Evolutionary conservation across 305 asterid species (phyloP).

Genomic region (Coffea humblotiana): DNA sequence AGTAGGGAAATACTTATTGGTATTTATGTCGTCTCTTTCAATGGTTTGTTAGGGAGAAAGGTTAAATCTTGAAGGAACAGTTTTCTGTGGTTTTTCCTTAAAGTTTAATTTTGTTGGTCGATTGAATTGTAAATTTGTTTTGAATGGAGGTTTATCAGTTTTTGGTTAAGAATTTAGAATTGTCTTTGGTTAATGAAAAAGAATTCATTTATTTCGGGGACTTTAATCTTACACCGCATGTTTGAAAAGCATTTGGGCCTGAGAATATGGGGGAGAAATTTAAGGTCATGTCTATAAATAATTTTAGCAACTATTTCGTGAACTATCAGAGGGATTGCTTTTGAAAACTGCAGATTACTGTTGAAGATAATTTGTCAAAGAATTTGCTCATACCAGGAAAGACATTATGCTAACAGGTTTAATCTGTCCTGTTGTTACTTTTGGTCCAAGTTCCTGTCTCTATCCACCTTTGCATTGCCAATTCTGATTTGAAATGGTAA

Average conservation of each 20-base stretch:
- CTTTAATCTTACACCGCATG: not conserved
- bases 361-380: not conserved
- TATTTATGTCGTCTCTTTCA: constrained; percentile 3
- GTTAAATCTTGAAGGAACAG: constrained; percentile 10
- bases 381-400: not conserved
- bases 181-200: not conserved
- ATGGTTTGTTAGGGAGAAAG: not conserved
- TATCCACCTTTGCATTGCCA: not conserved
- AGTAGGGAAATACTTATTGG: not conserved
- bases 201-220: not conserved
- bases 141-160: not conserved
- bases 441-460: not conserved
- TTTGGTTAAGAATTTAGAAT: not conserved
- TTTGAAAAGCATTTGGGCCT: not conserved
- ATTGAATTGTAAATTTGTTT: constrained; percentile 1
- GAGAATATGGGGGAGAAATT: not conserved
- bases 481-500: constrained; percentile 1
- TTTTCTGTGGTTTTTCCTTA: not conserved
- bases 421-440: too few species aligned
- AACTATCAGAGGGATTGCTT: not conserved
- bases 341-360: not conserved
- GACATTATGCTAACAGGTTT: not conserved
- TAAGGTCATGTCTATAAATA: not conserved
- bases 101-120: not conserved
- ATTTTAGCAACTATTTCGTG: too few species aligned